phyloP scores from a whole-genome alignment of 2,329 filamentous ascomycete genomes.

The Phyllachora maydis region DNA sequence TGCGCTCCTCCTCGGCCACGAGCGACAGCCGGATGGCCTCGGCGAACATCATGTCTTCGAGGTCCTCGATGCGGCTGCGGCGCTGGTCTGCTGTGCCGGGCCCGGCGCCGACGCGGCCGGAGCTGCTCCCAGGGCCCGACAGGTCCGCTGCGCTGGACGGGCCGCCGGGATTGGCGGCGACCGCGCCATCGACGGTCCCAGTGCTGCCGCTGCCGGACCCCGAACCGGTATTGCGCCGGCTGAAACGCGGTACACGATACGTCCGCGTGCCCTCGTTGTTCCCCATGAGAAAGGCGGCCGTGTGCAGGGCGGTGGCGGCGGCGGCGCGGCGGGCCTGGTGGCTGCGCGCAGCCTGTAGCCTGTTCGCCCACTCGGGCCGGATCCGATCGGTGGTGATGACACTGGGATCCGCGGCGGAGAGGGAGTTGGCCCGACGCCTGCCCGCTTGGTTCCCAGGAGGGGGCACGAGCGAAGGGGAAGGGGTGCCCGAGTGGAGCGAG shows the following conservation, averaged over 20 bases:
- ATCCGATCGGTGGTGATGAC: constrained; percentile 88
- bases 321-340: constrained; percentile 75
- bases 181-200: constrained; percentile 6
- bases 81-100: constrained; percentile 9
- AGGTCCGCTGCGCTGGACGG: constrained; percentile 10
- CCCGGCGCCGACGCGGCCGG: constrained; percentile 8
- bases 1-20: constrained; percentile 85
- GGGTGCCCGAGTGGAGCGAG: constrained; percentile 42
- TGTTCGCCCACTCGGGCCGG: constrained; percentile 85
- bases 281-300: constrained; percentile 79
- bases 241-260: constrained; percentile 32
- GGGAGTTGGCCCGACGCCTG: constrained; percentile 24
- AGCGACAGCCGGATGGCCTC: constrained; percentile 83
- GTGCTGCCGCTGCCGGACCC: constrained; percentile 5
- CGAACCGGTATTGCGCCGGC: constrained; percentile 27
- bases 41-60: constrained; percentile 98
- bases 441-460: constrained; percentile 10
- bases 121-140: constrained; percentile 10
- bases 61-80: constrained; percentile 51
- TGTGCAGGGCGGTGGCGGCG: constrained; percentile 83
- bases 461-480: constrained; percentile 15
- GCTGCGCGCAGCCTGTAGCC: constrained; percentile 64
- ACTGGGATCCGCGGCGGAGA: constrained; percentile 66
- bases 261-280: constrained; percentile 29
- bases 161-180: constrained; percentile 7